A percentile compares a stretch with the other conserved stretches of the same genome.
Evolutionary conservation across 331 rosid genomes (phyloP).

Genomic region (Arachis monticola): DNA sequence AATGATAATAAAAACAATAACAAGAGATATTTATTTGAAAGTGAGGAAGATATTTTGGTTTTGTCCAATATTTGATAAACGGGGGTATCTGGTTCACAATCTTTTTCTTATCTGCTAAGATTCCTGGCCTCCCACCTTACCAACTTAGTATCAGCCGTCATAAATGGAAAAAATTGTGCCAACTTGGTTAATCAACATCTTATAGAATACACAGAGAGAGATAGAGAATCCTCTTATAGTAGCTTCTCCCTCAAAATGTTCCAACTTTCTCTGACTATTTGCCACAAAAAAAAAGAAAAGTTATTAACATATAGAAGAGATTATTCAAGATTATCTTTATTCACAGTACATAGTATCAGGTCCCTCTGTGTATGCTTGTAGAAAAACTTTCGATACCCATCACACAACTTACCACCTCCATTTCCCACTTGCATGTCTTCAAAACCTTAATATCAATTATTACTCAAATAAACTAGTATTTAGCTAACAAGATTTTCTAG

Average conservation of each 20-base stretch:
- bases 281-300: slow-evolving; percentile 63
- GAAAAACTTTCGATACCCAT: slow-evolving; percentile 54
- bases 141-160: slow-evolving; percentile 46
- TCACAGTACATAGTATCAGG: slow-evolving; percentile 70
- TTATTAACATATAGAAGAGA: slow-evolving; percentile 41
- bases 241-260: slow-evolving; percentile 57
- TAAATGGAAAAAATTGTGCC: slow-evolving; percentile 18
- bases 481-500: too few relatives aligned
- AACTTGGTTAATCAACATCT: slow-evolving; percentile 35
- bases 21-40: background rate
- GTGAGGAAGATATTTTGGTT: slow-evolving; percentile 35
- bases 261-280: slow-evolving; percentile 51
- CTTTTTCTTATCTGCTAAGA: slow-evolving; percentile 59
- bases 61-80: slow-evolving; percentile 38
- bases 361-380: slow-evolving; percentile 52
- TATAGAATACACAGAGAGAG: background rate
- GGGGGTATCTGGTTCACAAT: slow-evolving; percentile 64
- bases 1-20: too few relatives aligned
- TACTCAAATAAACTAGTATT: too few relatives aligned
- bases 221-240: background rate
- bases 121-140: slow-evolving; percentile 61
- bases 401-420: slow-evolving; percentile 47
- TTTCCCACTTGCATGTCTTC: slow-evolving; percentile 52
- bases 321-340: slow-evolving; percentile 46
- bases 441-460: background rate